Evolutionary conservation across 179 eudicot genomes (phyloP).

Genomic region (Sideroxylon spinosum): DNA sequence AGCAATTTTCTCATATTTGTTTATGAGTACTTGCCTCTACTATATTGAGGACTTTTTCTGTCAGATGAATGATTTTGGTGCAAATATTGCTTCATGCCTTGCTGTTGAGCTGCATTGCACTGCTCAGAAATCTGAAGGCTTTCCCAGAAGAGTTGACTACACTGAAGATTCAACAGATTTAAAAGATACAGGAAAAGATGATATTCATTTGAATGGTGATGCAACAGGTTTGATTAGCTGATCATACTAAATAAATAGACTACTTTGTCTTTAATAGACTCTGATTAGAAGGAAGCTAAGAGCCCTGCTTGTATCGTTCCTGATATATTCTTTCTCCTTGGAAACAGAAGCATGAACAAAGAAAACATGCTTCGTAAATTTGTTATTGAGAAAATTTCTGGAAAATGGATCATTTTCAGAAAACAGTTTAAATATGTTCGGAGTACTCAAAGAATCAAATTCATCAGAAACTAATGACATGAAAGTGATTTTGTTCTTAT

Average conservation of each 20-base stretch:
- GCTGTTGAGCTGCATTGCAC: conserved; percentile 18
- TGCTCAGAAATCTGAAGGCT: conserved; percentile 23
- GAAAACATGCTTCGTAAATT: no score
- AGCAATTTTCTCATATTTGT: background rate
- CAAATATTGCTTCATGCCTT: conserved; percentile 13
- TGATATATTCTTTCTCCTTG: no score
- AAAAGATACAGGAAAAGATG: background rate
- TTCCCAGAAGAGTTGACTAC: conserved; percentile 10
- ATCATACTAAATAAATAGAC: background rate
- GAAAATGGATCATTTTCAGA: background rate
- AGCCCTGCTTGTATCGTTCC: background rate
- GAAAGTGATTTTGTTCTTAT: background rate
- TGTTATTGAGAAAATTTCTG: background rate
- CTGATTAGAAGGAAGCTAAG: conserved; percentile 6
- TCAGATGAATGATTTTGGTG: conserved; percentile 19
- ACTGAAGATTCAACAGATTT: conserved; percentile 12
- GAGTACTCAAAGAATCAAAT: no score
- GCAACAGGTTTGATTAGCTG: conserved; percentile 18
- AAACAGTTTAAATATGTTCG: no score
- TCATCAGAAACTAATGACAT: no score
- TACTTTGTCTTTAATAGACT: background rate
- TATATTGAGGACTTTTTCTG: background rate
- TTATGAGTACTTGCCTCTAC: background rate
- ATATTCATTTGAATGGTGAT: conserved; percentile 6
- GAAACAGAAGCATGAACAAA: no score